These are phyloP conservation scores for Ziziphus jujuba DNA, from an alignment of 306 rosid species.

Conservation along the genomic window DNA sequence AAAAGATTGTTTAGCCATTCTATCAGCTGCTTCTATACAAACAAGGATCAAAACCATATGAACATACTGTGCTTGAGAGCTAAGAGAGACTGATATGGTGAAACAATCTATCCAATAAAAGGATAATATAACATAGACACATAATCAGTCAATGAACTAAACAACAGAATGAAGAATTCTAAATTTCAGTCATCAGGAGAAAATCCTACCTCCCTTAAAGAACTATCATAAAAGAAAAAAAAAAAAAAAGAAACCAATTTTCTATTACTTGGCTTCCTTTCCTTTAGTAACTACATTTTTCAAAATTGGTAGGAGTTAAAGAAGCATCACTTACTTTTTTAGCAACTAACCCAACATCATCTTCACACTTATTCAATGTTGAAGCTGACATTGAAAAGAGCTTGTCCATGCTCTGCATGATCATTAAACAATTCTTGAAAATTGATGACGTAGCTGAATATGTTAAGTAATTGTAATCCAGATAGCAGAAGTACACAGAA, in stretches of 20 bases:
- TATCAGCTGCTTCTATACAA: too few relatives aligned
- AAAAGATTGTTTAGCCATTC: not conserved
- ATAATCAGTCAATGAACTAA: too few relatives aligned
- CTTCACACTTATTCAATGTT: slow-evolving; percentile 32
- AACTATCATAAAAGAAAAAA: not conserved
- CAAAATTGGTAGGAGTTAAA: slow-evolving; percentile 8
- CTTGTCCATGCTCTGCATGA: slow-evolving; percentile 41
- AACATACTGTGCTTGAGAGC: too few relatives aligned
- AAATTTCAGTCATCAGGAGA: too few relatives aligned
- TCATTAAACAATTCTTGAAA: slow-evolving; percentile 6
- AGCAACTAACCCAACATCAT: slow-evolving; percentile 8
- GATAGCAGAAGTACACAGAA: too few relatives aligned
- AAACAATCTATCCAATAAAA: too few relatives aligned
- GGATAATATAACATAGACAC: too few relatives aligned
- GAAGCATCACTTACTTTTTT: slow-evolving; percentile 25
- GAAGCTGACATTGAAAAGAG: slow-evolving; percentile 34
- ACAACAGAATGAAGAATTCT: too few relatives aligned
- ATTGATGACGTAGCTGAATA: not conserved
- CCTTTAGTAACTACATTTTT: not conserved
- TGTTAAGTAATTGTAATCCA: too few relatives aligned
- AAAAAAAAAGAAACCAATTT: too few relatives aligned
- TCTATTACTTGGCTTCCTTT: not conserved
- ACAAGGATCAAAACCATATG: too few relatives aligned
- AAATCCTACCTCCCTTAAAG: not conserved
- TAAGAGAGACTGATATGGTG: too few relatives aligned